These are phyloP conservation scores for Phytopythium helicoides DNA, from an alignment of 352 stramenopile species.

Conservation along the genomic window DNA sequence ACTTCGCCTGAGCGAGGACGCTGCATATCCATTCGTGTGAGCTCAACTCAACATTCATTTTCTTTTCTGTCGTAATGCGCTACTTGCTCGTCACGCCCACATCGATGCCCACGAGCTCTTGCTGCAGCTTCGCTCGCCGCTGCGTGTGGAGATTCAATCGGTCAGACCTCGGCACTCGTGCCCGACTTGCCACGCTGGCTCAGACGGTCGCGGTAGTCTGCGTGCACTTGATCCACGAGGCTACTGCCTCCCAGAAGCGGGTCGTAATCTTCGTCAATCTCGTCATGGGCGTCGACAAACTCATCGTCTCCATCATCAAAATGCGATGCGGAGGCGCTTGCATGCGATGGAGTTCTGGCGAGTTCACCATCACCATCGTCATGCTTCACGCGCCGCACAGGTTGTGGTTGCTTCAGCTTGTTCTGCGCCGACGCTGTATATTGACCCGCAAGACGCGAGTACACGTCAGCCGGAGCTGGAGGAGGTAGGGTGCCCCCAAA, in stretches of 20 bases:
- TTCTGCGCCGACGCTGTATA: conserved; percentile 83
- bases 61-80: conserved; percentile 5
- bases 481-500: conserved; percentile 33
- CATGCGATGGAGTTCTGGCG: too few relatives aligned
- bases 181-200: conserved; percentile 31
- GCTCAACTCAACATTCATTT: too few relatives aligned
- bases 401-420: conserved; percentile 57
- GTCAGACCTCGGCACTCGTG: background rate
- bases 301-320: conserved; percentile 33
- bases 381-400: conserved; percentile 24
- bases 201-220: conserved; percentile 73
- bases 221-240: conserved; percentile 69
- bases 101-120: too few relatives aligned
- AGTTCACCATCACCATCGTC: conserved; percentile 40
- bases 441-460: conserved; percentile 73
- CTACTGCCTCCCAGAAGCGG: conserved; percentile 58
- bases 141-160: too few relatives aligned
- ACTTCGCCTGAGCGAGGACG: conserved; percentile 1
- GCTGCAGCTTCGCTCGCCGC: too few relatives aligned
- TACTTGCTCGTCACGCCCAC: too few relatives aligned
- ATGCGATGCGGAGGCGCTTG: conserved; percentile 16
- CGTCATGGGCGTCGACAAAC: conserved; percentile 44
- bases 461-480: conserved; percentile 66
- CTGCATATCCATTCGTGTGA: too few relatives aligned
- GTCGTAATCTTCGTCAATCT: too few relatives aligned